Conservation (phyloP, 768 basidiomycete species). For the Gelatoporia subvermispora region DNA sequence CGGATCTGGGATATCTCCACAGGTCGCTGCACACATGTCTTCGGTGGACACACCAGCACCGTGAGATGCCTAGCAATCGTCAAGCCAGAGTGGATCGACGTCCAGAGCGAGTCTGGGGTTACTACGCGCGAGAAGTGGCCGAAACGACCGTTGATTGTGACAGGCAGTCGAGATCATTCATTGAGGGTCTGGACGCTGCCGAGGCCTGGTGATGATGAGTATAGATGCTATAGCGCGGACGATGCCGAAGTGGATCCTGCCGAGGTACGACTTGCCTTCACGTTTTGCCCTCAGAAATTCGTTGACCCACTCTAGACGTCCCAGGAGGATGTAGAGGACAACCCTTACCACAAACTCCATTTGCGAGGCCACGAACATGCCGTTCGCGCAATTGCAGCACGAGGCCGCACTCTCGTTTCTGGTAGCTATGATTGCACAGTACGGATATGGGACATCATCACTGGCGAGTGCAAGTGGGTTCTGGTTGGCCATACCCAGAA, state of each 20-base stretch:
- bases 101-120: slow-evolving; percentile 57
- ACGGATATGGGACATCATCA: slow-evolving; percentile 91
- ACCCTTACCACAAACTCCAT: slow-evolving; percentile 85
- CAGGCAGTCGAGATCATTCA: slow-evolving; percentile 65
- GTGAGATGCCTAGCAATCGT: slow-evolving; percentile 95
- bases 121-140: slow-evolving; percentile 67
- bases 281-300: neutral
- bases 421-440: slow-evolving; percentile 96
- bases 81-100: slow-evolving; percentile 83
- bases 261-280: slow-evolving; percentile 28
- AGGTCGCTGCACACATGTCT: slow-evolving; percentile 84
- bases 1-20: slow-evolving; percentile 84
- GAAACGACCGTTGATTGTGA: slow-evolving; percentile 66
- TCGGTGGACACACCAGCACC: slow-evolving; percentile 94
- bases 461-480: slow-evolving; percentile 74
- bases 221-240: slow-evolving; percentile 59
- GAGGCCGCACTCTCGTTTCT: slow-evolving; percentile 86
- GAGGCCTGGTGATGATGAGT: slow-evolving; percentile 68
- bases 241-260: slow-evolving; percentile 56
- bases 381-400: slow-evolving; percentile 86
- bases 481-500: slow-evolving; percentile 88
- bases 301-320: slow-evolving; percentile 1
- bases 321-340: slow-evolving; percentile 65
- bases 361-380: slow-evolving; percentile 90
- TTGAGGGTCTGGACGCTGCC: slow-evolving; percentile 67